These are phyloP conservation scores for Leptosphaerulina australis DNA, from an alignment of 2,329 filamentous ascomycete species.

Conservation along the genomic window DNA sequence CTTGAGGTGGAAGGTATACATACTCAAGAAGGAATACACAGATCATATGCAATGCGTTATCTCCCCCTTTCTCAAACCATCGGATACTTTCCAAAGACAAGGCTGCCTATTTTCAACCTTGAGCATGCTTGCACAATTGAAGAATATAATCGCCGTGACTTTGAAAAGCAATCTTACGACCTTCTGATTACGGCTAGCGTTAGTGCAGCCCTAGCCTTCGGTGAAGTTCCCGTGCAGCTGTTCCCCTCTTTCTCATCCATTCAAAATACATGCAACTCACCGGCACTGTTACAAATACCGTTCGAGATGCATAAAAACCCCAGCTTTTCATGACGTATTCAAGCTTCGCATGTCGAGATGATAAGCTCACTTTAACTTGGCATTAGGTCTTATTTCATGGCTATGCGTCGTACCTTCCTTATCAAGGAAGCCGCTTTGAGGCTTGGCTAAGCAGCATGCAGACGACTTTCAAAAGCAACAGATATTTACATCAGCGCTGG, in stretches of 20 bases:
- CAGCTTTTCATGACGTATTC: conserved; percentile 26
- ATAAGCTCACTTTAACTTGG: conserved; percentile 19
- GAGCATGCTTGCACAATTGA: not conserved
- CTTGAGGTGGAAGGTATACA: too few relatives aligned
- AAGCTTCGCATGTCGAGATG: conserved; percentile 22
- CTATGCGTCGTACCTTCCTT: conserved; percentile 24
- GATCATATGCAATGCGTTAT: too few relatives aligned
- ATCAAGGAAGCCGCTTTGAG: conserved; percentile 19
- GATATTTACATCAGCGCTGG: not conserved
- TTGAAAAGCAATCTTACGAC: not conserved
- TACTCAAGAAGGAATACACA: too few relatives aligned
- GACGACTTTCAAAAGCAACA: not conserved
- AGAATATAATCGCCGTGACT: not conserved
- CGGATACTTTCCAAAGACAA: too few relatives aligned
- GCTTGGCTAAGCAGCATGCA: conserved; percentile 2
- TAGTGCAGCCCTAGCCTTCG: not conserved
- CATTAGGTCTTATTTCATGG: conserved; percentile 6
- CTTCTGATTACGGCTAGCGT: conserved; percentile 3
- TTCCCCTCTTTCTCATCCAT: conserved; percentile 1
- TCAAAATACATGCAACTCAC: not conserved
- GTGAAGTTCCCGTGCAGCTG: not conserved
- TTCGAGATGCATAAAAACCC: not conserved
- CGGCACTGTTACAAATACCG: not conserved
- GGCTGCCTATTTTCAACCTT: too few relatives aligned
- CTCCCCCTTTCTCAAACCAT: too few relatives aligned